Percentiles rank a stretch among this genome's conserved stretches.
Evolutionary conservation across 495 filamentous ascomycete genomes (phyloP).

Genomic region (Aspergillus sclerotioniger): DNA sequence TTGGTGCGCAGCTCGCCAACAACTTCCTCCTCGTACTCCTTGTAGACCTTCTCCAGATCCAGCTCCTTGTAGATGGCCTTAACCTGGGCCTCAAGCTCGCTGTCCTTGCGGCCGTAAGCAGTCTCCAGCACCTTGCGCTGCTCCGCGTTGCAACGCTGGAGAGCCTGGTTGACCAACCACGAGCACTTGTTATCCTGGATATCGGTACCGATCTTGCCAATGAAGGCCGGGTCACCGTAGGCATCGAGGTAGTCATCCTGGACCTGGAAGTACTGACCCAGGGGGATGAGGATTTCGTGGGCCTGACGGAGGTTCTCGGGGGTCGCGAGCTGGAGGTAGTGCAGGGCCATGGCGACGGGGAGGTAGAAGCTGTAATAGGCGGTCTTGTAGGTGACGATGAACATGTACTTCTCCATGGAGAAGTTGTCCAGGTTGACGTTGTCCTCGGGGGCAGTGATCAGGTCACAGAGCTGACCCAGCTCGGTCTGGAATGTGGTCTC

Average conservation of each 20-base stretch:
- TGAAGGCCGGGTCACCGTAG: conserved; percentile 89
- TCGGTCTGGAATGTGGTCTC: conserved; percentile 91
- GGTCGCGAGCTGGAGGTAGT: conserved; percentile 77
- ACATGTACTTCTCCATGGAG: conserved; percentile 89
- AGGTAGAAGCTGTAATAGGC: conserved; percentile 99
- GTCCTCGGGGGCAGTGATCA: conserved; percentile 95
- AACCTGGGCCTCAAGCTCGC: conserved; percentile 71
- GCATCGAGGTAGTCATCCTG: conserved; percentile 99
- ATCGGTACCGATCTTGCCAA: conserved; percentile 98
- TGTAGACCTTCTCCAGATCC: conserved; percentile 74
- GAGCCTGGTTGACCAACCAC: conserved; percentile 93
- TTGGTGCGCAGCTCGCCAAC: conserved; percentile 69
- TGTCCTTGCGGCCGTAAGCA: conserved; percentile 89
- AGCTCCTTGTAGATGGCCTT: conserved; percentile 87
- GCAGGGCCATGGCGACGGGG: conserved; percentile 85
- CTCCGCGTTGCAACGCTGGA: conserved; percentile 69
- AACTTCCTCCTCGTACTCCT: conserved; percentile 81
- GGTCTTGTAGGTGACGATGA: conserved; percentile 99
- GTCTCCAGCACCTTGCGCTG: conserved; percentile 78
- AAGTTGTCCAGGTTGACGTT: conserved; percentile 85
- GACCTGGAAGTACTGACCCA: conserved; percentile 98
- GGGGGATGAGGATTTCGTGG: conserved; percentile 91
- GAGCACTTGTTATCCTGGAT: conserved; percentile 99
- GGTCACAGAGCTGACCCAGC: conserved; percentile 88
- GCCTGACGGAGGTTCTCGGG: conserved; percentile 80